Base-by-base conservation (phyloP, 2,329 filamentous ascomycete species). In the Neofusicoccum sp. region DNA sequence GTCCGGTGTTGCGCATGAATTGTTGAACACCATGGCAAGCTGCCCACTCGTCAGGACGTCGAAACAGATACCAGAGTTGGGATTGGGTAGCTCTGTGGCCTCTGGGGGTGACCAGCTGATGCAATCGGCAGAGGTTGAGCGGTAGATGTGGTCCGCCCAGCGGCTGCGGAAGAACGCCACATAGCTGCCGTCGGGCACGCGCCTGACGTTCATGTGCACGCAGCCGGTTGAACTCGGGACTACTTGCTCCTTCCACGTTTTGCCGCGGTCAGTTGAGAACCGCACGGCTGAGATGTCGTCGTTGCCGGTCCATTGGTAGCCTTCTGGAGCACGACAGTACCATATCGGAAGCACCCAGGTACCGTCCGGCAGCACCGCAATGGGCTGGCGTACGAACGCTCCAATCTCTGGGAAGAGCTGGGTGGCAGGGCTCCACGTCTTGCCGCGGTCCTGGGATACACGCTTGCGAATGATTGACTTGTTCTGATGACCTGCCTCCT, bases 201-300 rank as follows among this genome's bases (percentile, higher is more conserved):
- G 63, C 1, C 78, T 50, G 22, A 80, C 78, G 41, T 79, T 78
- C 79, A 81, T 81, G 64, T 81, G 79, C 0, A 81, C 79, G 3
- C 72, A 69, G 0, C 80, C 80, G 1, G 71, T 69, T 6, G 77
- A 77, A 0, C 76, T 71, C 0, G 74, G 74, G 0, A 81, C 71
- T 14, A 70, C 66, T 2, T 66, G 77, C 64, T 81, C 79, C 0
- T 52, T 60, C 80, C 80, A 81, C 0, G 76, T 78, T 28, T 69
- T 58, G 2, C 80, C 79, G 4, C 70, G 66, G 22, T 81, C 78
- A 2, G 66, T 60, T 1, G 76, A 77, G 45, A 74, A 75, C 6
- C 77, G 71, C 1, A 81, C 64, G 0, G 73, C 76, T 0, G 79
- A 79, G 0, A 79, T 74, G 31, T 81, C 80, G 45, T 81, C 76